These are phyloP conservation scores for Umbelopsis sp. DNA, from an alignment of 192 early-diverging fungal species.

Conservation along the genomic window DNA sequence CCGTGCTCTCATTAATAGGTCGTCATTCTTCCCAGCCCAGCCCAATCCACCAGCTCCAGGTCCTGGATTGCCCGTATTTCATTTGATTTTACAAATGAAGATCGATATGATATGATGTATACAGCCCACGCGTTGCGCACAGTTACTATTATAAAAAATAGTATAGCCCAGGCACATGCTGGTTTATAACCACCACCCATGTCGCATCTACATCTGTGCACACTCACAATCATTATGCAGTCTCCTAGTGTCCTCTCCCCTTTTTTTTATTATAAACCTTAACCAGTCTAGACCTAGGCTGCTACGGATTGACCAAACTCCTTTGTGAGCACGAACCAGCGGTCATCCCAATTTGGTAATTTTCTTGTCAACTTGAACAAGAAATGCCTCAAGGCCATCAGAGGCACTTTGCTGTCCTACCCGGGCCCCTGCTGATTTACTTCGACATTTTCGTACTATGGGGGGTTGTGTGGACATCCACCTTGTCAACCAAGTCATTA, in stretches of 20 bases:
- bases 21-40: too few relatives aligned
- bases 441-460: not conserved
- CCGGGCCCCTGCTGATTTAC: constrained; percentile 11
- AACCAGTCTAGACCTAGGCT: too few relatives aligned
- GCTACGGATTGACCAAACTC: too few relatives aligned
- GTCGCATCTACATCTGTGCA: too few relatives aligned
- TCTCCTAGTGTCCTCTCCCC: not conserved
- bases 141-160: constrained; percentile 6
- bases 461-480: not conserved
- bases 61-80: not conserved
- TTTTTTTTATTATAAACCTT: not conserved
- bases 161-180: constrained; percentile 2
- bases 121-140: not conserved
- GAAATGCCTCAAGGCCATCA: not conserved
- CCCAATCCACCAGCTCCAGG: not conserved
- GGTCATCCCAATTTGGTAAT: not conserved
- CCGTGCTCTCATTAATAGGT: not conserved
- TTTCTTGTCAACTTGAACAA: not conserved
- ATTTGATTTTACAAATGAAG: not conserved
- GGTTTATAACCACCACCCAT: not conserved
- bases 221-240: not conserved
- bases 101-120: not conserved
- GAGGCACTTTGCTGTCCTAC: constrained; percentile 3
- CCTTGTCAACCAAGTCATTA: not conserved
- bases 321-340: too few relatives aligned